Percentiles rank a stretch among this genome's conserved stretches.
Conservation (phyloP, 1,284 basidiomycete species). For the Papiliotrema fonsecae region DNA sequence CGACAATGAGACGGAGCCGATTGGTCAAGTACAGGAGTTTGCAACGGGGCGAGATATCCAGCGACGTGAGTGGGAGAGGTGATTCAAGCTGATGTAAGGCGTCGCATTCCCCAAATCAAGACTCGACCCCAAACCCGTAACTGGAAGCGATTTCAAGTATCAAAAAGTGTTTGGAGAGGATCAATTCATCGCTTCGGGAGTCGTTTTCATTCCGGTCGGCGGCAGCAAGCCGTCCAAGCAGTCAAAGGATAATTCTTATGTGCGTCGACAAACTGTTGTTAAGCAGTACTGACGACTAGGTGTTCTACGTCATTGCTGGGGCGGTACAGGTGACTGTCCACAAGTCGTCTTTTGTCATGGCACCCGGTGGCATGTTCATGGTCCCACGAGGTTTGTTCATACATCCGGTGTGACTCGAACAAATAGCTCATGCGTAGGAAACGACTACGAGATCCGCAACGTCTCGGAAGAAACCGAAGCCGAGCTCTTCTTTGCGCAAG, state of each 20-base stretch:
- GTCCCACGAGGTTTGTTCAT: slow-evolving; percentile 73
- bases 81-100: slow-evolving; percentile 6
- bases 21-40: slow-evolving; percentile 68
- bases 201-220: slow-evolving; percentile 71
- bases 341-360: slow-evolving; percentile 68
- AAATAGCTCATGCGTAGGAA: slow-evolving; percentile 56
- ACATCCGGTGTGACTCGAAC: background rate
- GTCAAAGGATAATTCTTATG: slow-evolving; percentile 92
- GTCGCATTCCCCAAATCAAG: slow-evolving; percentile 8
- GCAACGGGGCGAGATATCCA: slow-evolving; percentile 58
- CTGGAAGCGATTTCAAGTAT: slow-evolving; percentile 69
- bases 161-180: slow-evolving; percentile 94
- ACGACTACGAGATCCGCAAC: slow-evolving; percentile 85
- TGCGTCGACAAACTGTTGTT: slow-evolving; percentile 50
- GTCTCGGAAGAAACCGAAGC: slow-evolving; percentile 67
- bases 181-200: slow-evolving; percentile 83
- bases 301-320: slow-evolving; percentile 83
- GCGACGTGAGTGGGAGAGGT: slow-evolving; percentile 58
- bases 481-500: slow-evolving; percentile 88
- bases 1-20: slow-evolving; percentile 71
- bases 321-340: slow-evolving; percentile 81
- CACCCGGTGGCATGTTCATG: slow-evolving; percentile 80
- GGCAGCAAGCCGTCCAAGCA: slow-evolving; percentile 79
- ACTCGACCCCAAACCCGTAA: slow-evolving; percentile 54
- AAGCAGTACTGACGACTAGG: slow-evolving; percentile 51